A percentile compares a stretch with the other conserved stretches of the same genome.
phyloP scores from a whole-genome alignment of 352 stramenopile genomes.

The Albugo laibachii region DNA sequence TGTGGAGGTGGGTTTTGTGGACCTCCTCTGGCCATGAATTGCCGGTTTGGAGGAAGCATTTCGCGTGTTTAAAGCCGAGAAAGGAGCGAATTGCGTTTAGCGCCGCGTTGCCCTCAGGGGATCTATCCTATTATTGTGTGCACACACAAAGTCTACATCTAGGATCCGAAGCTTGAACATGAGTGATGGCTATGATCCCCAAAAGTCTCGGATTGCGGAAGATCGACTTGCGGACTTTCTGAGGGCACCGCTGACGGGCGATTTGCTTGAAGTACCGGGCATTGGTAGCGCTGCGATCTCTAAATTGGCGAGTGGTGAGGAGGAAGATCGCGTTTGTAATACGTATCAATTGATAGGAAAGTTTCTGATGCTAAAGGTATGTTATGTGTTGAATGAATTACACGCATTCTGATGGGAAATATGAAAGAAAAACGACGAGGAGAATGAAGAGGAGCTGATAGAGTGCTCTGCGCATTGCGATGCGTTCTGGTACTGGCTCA shows the following conservation, averaged over 20 bases:
- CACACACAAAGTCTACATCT: too few relatives aligned
- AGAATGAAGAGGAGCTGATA: constrained; percentile 76
- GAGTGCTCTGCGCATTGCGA: constrained; percentile 89
- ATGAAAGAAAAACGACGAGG: constrained; percentile 37
- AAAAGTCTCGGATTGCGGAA: constrained; percentile 80
- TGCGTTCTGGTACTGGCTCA: constrained; percentile 94
- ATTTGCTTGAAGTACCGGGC: constrained; percentile 88
- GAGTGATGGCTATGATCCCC: constrained; percentile 79
- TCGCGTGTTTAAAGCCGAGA: constrained; percentile 25
- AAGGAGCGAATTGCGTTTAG: neutral
- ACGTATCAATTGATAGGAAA: constrained; percentile 98
- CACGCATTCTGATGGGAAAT: constrained; percentile 12
- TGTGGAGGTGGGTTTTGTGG: too few relatives aligned
- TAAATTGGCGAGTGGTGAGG: constrained; percentile 67
- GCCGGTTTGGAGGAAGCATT: constrained; percentile 17
- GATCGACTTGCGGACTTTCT: constrained; percentile 87
- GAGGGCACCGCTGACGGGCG: constrained; percentile 75
- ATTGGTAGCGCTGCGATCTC: constrained; percentile 82
- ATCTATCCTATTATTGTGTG: too few relatives aligned
- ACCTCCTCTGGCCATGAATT: too few relatives aligned
- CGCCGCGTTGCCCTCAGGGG: too few relatives aligned
- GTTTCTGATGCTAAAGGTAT: constrained; percentile 71
- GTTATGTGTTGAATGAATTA: neutral
- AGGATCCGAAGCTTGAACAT: constrained; percentile 8
- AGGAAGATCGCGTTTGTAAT: constrained; percentile 84